Conservation (phyloP, 176 grass and related monocot species). For the Oryza glumipatula region DNA sequence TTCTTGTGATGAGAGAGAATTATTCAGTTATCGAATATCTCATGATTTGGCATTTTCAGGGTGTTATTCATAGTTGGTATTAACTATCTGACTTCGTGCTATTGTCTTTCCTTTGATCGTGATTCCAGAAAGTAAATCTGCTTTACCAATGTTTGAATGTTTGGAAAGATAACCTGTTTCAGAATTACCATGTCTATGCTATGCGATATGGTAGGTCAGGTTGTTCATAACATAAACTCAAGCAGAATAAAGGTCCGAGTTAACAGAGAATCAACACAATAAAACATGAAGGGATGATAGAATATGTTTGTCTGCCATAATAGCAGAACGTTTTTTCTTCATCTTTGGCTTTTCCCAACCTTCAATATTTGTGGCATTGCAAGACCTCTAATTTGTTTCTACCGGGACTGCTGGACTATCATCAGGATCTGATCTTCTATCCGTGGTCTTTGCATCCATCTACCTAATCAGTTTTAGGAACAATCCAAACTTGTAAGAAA, state of each 20-base stretch:
- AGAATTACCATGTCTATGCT: not conserved
- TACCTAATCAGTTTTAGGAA: slow-evolving; percentile 40
- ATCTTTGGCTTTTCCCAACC: slow-evolving; percentile 82
- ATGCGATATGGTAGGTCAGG: too few species aligned
- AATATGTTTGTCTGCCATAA: slow-evolving; percentile 53
- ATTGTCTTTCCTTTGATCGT: too few species aligned
- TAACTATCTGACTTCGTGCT: too few species aligned
- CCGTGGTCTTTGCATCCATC: slow-evolving; percentile 70
- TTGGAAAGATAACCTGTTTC: slow-evolving; percentile 22
- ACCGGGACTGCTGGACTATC: slow-evolving; percentile 45
- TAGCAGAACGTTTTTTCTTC: slow-evolving; percentile 82
- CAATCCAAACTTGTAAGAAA: too few species aligned
- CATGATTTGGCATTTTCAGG: too few species aligned
- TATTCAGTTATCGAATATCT: not conserved
- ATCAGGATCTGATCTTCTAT: slow-evolving; percentile 74
- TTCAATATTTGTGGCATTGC: slow-evolving; percentile 52
- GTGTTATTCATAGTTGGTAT: too few species aligned
- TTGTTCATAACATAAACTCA: not conserved
- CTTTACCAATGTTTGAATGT: slow-evolving; percentile 4
- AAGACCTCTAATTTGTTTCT: slow-evolving; percentile 65
- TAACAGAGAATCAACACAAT: slow-evolving; percentile 10
- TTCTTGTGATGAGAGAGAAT: not conserved
- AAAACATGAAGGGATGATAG: slow-evolving; percentile 20
- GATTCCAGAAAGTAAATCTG: too few species aligned
- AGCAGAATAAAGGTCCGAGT: slow-evolving; percentile 33